phyloP scores from a whole-genome alignment of 2,329 filamentous ascomycete species.

The Alternaria sp. region DNA sequence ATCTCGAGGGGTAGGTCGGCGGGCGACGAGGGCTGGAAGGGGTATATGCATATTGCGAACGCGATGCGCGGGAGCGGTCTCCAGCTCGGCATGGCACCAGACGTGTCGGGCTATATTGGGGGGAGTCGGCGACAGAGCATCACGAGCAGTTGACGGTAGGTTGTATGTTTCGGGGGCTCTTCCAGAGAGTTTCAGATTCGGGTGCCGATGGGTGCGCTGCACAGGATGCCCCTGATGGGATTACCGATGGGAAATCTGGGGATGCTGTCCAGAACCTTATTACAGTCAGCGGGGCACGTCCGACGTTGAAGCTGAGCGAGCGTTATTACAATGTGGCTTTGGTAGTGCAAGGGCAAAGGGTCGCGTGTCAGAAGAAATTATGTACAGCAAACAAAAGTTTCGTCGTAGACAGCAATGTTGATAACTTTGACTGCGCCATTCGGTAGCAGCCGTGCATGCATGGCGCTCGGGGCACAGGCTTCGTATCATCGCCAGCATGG shows the following conservation, averaged over 20 bases:
- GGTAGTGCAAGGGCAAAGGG: slow-evolving; percentile 1
- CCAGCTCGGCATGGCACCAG: slow-evolving; percentile 69
- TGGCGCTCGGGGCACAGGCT: slow-evolving; percentile 21
- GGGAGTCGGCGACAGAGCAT: slow-evolving; percentile 40
- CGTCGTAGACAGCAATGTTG: slow-evolving; percentile 8
- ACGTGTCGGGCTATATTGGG: slow-evolving; percentile 41
- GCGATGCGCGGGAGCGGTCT: slow-evolving; percentile 95
- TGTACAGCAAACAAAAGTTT: slow-evolving; percentile 14
- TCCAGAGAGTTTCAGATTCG: slow-evolving; percentile 7
- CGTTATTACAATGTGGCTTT: background rate
- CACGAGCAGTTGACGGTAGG: slow-evolving; percentile 31
- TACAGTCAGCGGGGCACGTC: slow-evolving; percentile 20
- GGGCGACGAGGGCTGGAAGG: slow-evolving; percentile 84
- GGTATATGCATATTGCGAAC: slow-evolving; percentile 95
- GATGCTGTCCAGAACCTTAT: slow-evolving; percentile 14
- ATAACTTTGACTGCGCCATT: slow-evolving; percentile 10
- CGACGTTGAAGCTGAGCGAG: slow-evolving; percentile 1
- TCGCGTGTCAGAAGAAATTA: slow-evolving; percentile 5
- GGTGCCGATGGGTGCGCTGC: slow-evolving; percentile 13
- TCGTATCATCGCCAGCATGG: slow-evolving; percentile 18
- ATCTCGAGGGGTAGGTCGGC: slow-evolving; percentile 96
- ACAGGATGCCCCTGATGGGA: slow-evolving; percentile 25
- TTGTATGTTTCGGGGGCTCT: slow-evolving; percentile 1
- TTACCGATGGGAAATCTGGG: slow-evolving; percentile 19
- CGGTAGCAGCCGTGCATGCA: slow-evolving; percentile 27